Base-by-base conservation (phyloP, 2,329 filamentous ascomycete genomes). In the Sclerotinia subarctica region DNA sequence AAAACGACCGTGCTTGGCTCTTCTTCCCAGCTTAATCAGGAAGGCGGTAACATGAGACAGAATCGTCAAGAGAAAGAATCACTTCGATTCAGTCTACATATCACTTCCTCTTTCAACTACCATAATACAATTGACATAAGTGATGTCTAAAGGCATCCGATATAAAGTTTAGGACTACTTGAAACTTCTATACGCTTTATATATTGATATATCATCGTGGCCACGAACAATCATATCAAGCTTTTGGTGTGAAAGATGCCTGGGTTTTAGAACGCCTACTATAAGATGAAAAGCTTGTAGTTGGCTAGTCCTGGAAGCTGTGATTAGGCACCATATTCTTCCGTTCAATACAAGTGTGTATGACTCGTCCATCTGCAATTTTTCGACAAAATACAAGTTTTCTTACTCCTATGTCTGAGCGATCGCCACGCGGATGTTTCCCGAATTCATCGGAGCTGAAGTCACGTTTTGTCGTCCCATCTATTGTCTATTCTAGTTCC, bases 371-470 rank as follows among this genome's bases (percentile, higher is more conserved):
- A 17, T 5, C 32, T 49, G 2, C 3, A 24, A 19, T 35, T 56
- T 19, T 24, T 49, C 11, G 21, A 49, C 10, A 24, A 46, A 32
- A 47, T 15, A 5, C 10, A 21, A 35, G 58, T 13, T 49, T 15
- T 15, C 44, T 49, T 47, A 7, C 13, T 24, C 21, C 10, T n/a
- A 2, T 24, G 32, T 32, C 19, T 24, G 29, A 3, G 10, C 11
- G 38, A 2, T 10, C 0, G 2, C 51, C 58, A 62, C 58, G 44
- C 19, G 21, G 4, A 26, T 0, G 0, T 0, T 4, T 1, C 0
- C 15, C 15, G 13, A 24, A 8, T 6, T 59, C 5, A 1, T 32
- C 5, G 0, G 5, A 5, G 2, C 3, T 35, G n/a, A 1, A 58
- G 56, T 19, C 56, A 58, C 7, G 32, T 32, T 35, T 5, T 17